phyloP scores from a whole-genome alignment of 1,139 yeast species.

The Kurtzmaniella natalensis region DNA sequence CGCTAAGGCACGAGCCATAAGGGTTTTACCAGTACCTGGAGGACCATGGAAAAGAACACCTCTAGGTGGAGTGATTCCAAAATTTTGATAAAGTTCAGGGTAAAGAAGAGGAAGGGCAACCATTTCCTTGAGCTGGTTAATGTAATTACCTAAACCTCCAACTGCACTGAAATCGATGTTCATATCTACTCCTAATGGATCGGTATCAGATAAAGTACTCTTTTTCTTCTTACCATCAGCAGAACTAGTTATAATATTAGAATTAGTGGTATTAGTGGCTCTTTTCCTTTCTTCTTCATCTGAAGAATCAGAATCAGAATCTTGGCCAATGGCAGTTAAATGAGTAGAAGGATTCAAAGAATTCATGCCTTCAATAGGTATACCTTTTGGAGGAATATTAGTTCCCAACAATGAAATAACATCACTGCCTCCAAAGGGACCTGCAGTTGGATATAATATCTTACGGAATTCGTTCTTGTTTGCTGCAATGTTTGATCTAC shows the following conservation, averaged over 20 bases:
- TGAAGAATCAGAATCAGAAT: slow-evolving; percentile 65
- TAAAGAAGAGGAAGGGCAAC: slow-evolving; percentile 88
- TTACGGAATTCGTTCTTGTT: slow-evolving; percentile 47
- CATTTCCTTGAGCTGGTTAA: slow-evolving; percentile 94
- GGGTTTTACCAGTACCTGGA: slow-evolving; percentile 98
- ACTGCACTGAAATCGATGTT: slow-evolving; percentile 85
- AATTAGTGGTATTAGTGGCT: slow-evolving; percentile 15
- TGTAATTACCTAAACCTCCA: slow-evolving; percentile 90
- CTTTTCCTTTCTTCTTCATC: slow-evolving; percentile 46
- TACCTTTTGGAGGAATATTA: slow-evolving; percentile 52
- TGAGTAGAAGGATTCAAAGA: slow-evolving; percentile 18
- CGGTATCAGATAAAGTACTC: slow-evolving; percentile 80
- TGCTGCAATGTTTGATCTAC: slow-evolving; percentile 29
- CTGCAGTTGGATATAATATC: slow-evolving; percentile 87
- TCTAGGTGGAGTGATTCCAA: slow-evolving; percentile 92
- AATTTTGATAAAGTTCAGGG: slow-evolving; percentile 89
- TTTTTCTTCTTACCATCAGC: slow-evolving; percentile 44
- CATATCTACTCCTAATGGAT: slow-evolving; percentile 92
- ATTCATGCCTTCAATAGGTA: slow-evolving; percentile 36
- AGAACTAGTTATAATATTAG: slow-evolving; percentile 36
- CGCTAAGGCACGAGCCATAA: slow-evolving; percentile 97
- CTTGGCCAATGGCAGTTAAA: slow-evolving; percentile 46
- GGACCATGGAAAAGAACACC: slow-evolving; percentile 99
- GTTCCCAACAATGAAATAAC: slow-evolving; percentile 72
- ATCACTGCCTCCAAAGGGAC: slow-evolving; percentile 95